phyloP scores from a whole-genome alignment of 352 stramenopile genomes.

The Peronospora belbahrii region DNA sequence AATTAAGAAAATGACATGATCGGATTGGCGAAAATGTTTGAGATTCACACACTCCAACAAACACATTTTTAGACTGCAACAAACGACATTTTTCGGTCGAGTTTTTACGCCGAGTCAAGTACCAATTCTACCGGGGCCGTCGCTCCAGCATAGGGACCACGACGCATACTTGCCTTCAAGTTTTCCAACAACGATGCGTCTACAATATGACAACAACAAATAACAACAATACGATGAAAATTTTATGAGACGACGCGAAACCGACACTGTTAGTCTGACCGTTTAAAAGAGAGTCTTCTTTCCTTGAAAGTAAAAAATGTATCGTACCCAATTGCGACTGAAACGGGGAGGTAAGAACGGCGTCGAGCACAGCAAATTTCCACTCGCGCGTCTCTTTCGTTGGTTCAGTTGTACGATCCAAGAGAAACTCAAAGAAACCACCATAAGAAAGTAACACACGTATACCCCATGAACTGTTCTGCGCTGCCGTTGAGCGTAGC shows the following conservation, averaged over 20 bases:
- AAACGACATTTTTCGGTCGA: too few relatives aligned
- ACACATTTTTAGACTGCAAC: too few relatives aligned
- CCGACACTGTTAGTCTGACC: background rate
- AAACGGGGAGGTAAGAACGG: constrained; percentile 62
- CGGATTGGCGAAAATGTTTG: background rate
- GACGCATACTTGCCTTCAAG: constrained; percentile 41
- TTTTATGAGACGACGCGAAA: constrained; percentile 12
- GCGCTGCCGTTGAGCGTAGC: constrained; percentile 66
- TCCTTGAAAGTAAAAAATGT: background rate
- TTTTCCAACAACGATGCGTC: constrained; percentile 50
- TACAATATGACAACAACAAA: constrained; percentile 28
- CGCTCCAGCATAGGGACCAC: constrained; percentile 58
- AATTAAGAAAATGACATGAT: background rate
- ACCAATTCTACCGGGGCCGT: constrained; percentile 37
- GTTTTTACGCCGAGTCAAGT: constrained; percentile 56
- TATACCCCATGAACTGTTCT: constrained; percentile 76
- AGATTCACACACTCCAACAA: too few relatives aligned
- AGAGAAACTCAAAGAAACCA: constrained; percentile 79
- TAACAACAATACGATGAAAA: constrained; percentile 17
- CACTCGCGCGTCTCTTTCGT: constrained; percentile 82
- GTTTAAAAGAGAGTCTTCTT: background rate
- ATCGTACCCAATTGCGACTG: constrained; percentile 45
- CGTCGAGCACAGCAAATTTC: constrained; percentile 85
- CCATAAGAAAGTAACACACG: constrained; percentile 58
- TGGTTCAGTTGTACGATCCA: constrained; percentile 73